Percentiles rank a stretch among this genome's conserved stretches.
These are phyloP conservation scores for Colletotrichum sp. DNA, from an alignment of 2,329 filamentous ascomycete genomes.

Conservation along the genomic window DNA sequence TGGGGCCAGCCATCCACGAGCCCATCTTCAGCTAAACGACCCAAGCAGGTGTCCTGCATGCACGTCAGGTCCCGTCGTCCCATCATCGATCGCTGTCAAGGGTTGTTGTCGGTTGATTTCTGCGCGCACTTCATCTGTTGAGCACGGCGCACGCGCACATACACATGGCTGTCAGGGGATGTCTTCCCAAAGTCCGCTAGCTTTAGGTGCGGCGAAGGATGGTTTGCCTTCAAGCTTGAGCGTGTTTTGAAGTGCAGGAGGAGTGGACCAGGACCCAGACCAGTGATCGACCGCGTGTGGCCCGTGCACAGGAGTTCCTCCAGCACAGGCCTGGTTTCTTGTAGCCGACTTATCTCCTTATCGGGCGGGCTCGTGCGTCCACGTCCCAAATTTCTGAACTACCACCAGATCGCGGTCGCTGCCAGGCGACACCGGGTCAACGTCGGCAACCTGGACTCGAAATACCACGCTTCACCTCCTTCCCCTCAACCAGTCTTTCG, in stretches of 20 bases:
- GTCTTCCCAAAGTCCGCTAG: neutral
- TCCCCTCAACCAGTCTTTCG: neutral
- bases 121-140: neutral
- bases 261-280: slow-evolving; percentile 1
- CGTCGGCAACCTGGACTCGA: neutral
- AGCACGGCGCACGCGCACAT: neutral
- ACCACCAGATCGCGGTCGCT: neutral
- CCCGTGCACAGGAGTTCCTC: neutral
- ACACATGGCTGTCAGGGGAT: neutral
- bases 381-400: slow-evolving; percentile 12
- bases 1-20: neutral
- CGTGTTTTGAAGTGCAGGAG: neutral
- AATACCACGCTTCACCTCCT: neutral
- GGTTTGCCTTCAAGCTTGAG: neutral
- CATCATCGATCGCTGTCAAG: slow-evolving; percentile 5
- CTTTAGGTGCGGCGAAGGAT: neutral
- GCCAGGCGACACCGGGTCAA: neutral
- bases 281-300: slow-evolving; percentile 6
- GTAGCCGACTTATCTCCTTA: slow-evolving; percentile 16
- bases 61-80: neutral
- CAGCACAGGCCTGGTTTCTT: neutral
- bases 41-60: neutral
- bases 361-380: slow-evolving; percentile 9
- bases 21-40: neutral
- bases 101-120: neutral